Conservation (phyloP, 1,284 basidiomycete genomes). For the Rhizoctonia solani region DNA sequence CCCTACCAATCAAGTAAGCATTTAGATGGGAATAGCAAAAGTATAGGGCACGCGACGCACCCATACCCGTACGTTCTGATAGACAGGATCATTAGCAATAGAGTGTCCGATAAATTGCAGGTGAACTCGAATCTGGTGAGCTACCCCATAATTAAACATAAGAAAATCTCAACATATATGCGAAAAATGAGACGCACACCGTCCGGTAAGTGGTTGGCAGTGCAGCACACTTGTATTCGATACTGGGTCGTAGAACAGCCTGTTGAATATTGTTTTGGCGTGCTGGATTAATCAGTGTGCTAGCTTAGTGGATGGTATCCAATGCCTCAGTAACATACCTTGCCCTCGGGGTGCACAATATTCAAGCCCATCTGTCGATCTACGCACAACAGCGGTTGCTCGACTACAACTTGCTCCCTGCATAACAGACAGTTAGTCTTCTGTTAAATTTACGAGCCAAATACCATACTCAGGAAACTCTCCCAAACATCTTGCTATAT, state of each 20-base stretch:
- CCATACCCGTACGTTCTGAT: slow-evolving; percentile 82
- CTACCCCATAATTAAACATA: slow-evolving; percentile 48
- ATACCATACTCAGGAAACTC: slow-evolving; percentile 75
- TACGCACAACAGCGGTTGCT: slow-evolving; percentile 87
- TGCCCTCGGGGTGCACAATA: slow-evolving; percentile 91
- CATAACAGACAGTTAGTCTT: neutral
- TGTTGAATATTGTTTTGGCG: slow-evolving; percentile 88
- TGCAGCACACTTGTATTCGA: slow-evolving; percentile 88
- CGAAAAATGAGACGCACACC: slow-evolving; percentile 63
- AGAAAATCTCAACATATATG: neutral
- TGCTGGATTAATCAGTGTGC: slow-evolving; percentile 52
- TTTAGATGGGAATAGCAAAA: neutral
- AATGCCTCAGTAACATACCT: slow-evolving; percentile 55
- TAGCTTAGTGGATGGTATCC: neutral
- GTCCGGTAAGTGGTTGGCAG: slow-evolving; percentile 84
- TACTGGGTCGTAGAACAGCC: slow-evolving; percentile 79
- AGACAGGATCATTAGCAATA: slow-evolving; percentile 91
- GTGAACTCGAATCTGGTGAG: slow-evolving; percentile 95
- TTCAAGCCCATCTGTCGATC: slow-evolving; percentile 96
- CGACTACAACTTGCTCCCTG: slow-evolving; percentile 79
- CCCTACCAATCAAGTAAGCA: slow-evolving; percentile 27
- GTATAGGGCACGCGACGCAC: slow-evolving; percentile 48
- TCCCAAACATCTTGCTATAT: slow-evolving; percentile 83
- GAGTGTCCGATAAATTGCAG: slow-evolving; percentile 93
- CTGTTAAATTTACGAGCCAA: slow-evolving; percentile 35